Conservation (phyloP, 1,284 basidiomycete genomes). For the Microbotryum lychnidis-dioicae region DNA sequence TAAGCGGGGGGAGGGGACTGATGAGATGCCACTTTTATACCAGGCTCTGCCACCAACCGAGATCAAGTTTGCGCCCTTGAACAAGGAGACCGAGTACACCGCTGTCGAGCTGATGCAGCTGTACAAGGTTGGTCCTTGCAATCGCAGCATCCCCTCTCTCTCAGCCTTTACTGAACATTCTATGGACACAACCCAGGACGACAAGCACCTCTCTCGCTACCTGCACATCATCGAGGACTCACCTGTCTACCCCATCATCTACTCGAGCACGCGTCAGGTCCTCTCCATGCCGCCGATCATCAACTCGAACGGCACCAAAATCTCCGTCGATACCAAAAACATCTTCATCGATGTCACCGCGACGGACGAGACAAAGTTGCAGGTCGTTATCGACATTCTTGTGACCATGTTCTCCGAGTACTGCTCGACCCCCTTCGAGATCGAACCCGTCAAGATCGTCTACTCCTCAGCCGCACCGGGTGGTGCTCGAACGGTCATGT, state of each 20-base stretch:
- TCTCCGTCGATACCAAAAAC: slow-evolving; percentile 86
- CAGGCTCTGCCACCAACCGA: slow-evolving; percentile 69
- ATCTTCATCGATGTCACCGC: slow-evolving; percentile 96
- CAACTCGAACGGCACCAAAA: slow-evolving; percentile 95
- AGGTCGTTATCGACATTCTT: slow-evolving; percentile 89
- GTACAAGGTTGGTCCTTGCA: slow-evolving; percentile 60
- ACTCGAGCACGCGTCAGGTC: slow-evolving; percentile 77
- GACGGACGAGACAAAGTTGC: slow-evolving; percentile 94
- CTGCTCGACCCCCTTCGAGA: slow-evolving; percentile 82
- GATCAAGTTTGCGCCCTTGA: slow-evolving; percentile 82
- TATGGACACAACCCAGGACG: slow-evolving; percentile 53
- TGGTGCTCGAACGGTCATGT: slow-evolving; percentile 63
- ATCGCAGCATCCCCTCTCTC: not conserved
- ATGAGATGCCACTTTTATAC: not conserved
- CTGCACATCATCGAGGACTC: slow-evolving; percentile 89
- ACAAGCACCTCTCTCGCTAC: slow-evolving; percentile 83
- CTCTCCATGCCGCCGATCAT: slow-evolving; percentile 98
- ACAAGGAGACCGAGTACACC: slow-evolving; percentile 63
- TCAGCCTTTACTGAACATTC: not conserved
- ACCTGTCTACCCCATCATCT: slow-evolving; percentile 96
- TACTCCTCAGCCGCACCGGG: slow-evolving; percentile 47
- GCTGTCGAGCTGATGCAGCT: slow-evolving; percentile 79
- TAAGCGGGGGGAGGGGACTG: not conserved
- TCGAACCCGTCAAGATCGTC: slow-evolving; percentile 80
- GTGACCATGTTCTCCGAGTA: slow-evolving; percentile 97